Evolutionary conservation across 495 filamentous ascomycete genomes (phyloP).

Genomic region (Aspergillus wentii): DNA sequence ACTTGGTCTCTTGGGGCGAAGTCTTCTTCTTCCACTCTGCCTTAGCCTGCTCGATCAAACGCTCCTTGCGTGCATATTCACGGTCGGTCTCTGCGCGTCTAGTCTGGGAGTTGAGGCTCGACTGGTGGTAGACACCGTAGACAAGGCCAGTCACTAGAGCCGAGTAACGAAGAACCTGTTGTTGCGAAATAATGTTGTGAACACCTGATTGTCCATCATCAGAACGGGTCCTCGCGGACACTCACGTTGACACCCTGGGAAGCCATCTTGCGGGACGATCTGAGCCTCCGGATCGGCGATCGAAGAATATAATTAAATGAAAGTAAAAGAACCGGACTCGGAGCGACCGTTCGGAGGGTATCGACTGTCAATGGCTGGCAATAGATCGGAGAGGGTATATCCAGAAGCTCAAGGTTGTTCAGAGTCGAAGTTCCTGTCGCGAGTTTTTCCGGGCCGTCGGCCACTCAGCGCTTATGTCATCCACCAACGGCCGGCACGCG

Average conservation of each 20-base stretch:
- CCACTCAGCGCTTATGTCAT: slow-evolving; percentile 40
- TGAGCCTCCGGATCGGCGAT: slow-evolving; percentile 20
- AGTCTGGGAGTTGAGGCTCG: slow-evolving; percentile 59
- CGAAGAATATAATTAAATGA: slow-evolving; percentile 15
- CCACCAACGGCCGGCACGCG: slow-evolving; percentile 12
- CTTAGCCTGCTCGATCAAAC: slow-evolving; percentile 86
- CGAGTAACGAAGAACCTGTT: slow-evolving; percentile 89
- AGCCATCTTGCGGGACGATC: slow-evolving; percentile 35
- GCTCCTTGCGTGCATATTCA: slow-evolving; percentile 83
- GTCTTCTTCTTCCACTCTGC: slow-evolving; percentile 79
- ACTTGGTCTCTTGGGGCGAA: slow-evolving; percentile 43
- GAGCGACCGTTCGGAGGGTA: slow-evolving; percentile 30
- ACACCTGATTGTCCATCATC: slow-evolving; percentile 15
- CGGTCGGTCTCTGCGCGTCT: slow-evolving; percentile 61
- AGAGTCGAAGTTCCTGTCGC: slow-evolving; percentile 47
- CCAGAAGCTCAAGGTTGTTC: slow-evolving; percentile 26
- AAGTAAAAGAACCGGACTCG: slow-evolving; percentile 22
- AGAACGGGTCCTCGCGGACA: slow-evolving; percentile 16
- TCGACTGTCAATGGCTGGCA: slow-evolving; percentile 41
- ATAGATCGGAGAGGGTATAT: slow-evolving; percentile 16
- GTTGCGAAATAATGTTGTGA: slow-evolving; percentile 16
- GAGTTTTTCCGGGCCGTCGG: slow-evolving; percentile 50
- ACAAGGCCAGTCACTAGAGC: slow-evolving; percentile 82
- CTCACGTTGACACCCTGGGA: slow-evolving; percentile 49
- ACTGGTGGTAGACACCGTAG: slow-evolving; percentile 92